Base-by-base conservation (phyloP, 2,329 filamentous ascomycete species). In the Leptoxyphium fumago region DNA sequence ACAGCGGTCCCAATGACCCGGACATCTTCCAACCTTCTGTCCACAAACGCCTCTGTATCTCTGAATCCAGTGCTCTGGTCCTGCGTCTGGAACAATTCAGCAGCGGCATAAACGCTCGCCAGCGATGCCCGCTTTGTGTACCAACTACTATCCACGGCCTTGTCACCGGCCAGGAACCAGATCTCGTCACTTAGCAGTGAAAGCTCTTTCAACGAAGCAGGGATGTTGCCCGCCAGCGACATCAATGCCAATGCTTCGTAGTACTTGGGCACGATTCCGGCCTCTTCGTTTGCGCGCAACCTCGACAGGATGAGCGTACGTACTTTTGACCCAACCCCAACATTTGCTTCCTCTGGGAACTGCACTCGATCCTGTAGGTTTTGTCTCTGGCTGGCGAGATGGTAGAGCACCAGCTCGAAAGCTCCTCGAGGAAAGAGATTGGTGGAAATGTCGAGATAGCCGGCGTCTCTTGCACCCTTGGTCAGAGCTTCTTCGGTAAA, bases 31-130 rank as follows among this genome's bases (percentile, higher is more conserved):
- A 94, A 65, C 48, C 89, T 74, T 38, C 86, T 73, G 44, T 80
- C 74, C 43, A 96, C 67, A 60, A 96, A 98, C 9, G 76, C 72
- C 51, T 80, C 79, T 2, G 91, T 96, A 49, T 88, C 84, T 9
- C 58, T 61, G 55, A 84, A 91, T n/a, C 75, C 77, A 0, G 73
- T 66, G 3, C 81, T 87, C 47, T 69, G 72, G 63, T 96, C 91
- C 46, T 82, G 87, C 17, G 87, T 95, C 87, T 96, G 95, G 65
- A 88, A 94, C 5, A 95, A 69, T 65, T 98, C 91, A 45, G 81
- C 62, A 5, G 65, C 63, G 1, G 85, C 85, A 58, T 84, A 85
- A n/a, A 84, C 71, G 2, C 72, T 71, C 1, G 75, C 71, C 18
- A 84, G 61, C 0, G 70, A 73, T 8, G 77, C 71, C 2, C 80